These are phyloP conservation scores for Arachis monticola DNA, from an alignment of 331 rosid species.

Conservation along the genomic window DNA sequence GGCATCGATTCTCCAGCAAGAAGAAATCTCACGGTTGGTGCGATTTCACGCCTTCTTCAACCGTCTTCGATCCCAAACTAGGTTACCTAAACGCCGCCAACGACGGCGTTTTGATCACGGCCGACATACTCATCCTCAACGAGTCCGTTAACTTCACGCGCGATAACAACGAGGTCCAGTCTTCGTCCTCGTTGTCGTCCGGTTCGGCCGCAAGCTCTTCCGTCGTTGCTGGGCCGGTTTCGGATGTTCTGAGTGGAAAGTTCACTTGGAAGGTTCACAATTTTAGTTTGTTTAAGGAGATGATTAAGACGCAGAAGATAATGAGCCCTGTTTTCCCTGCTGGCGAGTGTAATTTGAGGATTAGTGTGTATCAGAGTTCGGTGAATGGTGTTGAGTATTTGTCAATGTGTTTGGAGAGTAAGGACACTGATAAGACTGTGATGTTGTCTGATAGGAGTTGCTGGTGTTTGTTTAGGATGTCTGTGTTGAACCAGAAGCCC, in stretches of 20 bases:
- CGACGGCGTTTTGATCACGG: constrained; percentile 86
- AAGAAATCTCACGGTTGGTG: constrained; percentile 99
- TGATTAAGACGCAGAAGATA: constrained; percentile 96
- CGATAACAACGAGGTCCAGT: constrained; percentile 79
- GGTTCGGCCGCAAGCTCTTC: constrained; percentile 50
- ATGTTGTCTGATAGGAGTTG: constrained; percentile 90
- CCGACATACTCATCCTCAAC: constrained; percentile 82
- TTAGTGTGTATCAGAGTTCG: constrained; percentile 96
- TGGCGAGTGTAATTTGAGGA: constrained; percentile 98
- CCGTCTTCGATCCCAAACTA: constrained; percentile 87
- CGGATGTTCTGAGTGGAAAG: constrained; percentile 88
- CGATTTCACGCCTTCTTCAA: constrained; percentile 86
- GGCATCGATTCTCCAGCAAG: constrained; percentile 97
- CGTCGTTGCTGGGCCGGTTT: constrained; percentile 66
- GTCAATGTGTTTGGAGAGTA: constrained; percentile 99
- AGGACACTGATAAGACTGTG: constrained; percentile 90
- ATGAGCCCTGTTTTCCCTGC: constrained; percentile 99
- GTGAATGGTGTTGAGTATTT: constrained; percentile 88
- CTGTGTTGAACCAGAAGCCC: constrained; percentile 92
- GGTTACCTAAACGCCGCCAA: constrained; percentile 63
- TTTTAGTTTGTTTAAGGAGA: constrained; percentile 88
- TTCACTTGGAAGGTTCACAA: constrained; percentile 99
- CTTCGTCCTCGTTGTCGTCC: constrained; percentile 47
- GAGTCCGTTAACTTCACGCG: constrained; percentile 91
- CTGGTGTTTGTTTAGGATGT: constrained; percentile 99